Conservation (phyloP, 1,139 yeast species). For the Geotrichum klebahnii region DNA sequence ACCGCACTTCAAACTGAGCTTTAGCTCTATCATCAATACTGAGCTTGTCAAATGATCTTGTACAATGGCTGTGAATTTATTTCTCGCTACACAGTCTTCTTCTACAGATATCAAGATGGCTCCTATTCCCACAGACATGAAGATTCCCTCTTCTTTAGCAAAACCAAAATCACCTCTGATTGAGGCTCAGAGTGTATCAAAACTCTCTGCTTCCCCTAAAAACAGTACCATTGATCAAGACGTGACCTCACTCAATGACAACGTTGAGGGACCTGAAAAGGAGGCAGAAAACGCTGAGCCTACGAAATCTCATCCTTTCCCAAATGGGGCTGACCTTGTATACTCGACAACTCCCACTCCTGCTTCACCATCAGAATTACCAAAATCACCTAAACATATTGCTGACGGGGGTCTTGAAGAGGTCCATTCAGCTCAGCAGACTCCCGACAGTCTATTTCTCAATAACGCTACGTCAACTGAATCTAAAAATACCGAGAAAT, state of each 20-base stretch:
- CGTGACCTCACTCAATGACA: no score
- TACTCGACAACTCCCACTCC: no score
- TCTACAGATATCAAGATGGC: not conserved
- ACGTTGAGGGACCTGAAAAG: not conserved
- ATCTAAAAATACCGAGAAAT: no score
- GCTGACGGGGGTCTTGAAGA: no score
- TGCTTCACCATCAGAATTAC: not conserved
- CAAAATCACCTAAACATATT: not conserved
- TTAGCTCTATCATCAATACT: not conserved
- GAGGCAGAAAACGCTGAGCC: not conserved
- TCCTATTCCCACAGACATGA: no score
- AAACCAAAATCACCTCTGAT: slow-evolving; percentile 2
- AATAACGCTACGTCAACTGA: no score
- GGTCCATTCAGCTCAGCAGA: not conserved
- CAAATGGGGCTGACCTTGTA: slow-evolving; percentile 1
- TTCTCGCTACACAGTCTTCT: slow-evolving; percentile 1
- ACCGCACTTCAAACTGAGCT: not conserved
- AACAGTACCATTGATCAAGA: not conserved
- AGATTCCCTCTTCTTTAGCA: not conserved
- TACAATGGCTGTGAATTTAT: not conserved
- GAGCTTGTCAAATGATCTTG: slow-evolving; percentile 7
- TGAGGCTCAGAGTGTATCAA: no score
- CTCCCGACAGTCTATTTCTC: not conserved
- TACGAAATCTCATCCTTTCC: not conserved
- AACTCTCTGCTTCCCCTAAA: no score